Evolutionary conservation across 331 rosid genomes (phyloP).

Genomic region (Pyrus hybrid): DNA sequence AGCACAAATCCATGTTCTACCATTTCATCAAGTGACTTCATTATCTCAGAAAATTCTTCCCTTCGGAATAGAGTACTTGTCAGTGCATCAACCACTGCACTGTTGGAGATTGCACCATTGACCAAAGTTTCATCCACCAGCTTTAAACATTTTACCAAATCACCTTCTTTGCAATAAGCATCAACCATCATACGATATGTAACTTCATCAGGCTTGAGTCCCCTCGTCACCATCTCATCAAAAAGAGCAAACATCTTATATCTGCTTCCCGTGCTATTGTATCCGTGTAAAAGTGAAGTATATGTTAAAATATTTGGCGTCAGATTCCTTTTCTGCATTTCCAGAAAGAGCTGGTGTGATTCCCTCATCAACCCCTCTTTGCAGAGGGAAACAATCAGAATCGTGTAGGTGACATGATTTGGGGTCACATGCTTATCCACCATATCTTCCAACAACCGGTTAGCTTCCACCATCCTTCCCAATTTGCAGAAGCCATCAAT

Average conservation of each 20-base stretch:
- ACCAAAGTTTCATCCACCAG: conserved; percentile 30
- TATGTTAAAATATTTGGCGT: conserved; percentile 25
- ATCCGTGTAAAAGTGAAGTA: conserved; percentile 34
- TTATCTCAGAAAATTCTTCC: conserved; percentile 7
- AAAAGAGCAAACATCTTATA: conserved; percentile 30
- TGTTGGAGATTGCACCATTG: conserved; percentile 21
- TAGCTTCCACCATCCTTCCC: conserved; percentile 34
- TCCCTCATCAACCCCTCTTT: conserved; percentile 28
- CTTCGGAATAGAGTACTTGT: conserved; percentile 11
- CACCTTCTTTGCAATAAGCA: conserved; percentile 38
- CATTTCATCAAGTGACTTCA: conserved; percentile 25
- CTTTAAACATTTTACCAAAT: conserved; percentile 22
- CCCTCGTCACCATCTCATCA: conserved; percentile 38
- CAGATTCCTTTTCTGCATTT: conserved; percentile 32
- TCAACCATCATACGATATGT: conserved; percentile 25
- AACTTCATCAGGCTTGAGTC: conserved; percentile 29
- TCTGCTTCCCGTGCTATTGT: conserved; percentile 25
- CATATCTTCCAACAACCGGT: conserved; percentile 31
- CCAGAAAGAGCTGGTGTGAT: conserved; percentile 41
- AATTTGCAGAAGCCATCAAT: conserved; percentile 37
- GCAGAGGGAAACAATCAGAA: conserved; percentile 30
- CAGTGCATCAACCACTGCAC: conserved; percentile 10
- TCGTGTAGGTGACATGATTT: conserved; percentile 31
- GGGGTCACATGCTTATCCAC: conserved; percentile 24
- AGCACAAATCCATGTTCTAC: conserved; percentile 17